A percentile compares a stretch with the other conserved stretches of the same genome.
Evolutionary conservation across 805 yeast genomes (phyloP).

Genomic region (Cyberlindnera petersonii): DNA sequence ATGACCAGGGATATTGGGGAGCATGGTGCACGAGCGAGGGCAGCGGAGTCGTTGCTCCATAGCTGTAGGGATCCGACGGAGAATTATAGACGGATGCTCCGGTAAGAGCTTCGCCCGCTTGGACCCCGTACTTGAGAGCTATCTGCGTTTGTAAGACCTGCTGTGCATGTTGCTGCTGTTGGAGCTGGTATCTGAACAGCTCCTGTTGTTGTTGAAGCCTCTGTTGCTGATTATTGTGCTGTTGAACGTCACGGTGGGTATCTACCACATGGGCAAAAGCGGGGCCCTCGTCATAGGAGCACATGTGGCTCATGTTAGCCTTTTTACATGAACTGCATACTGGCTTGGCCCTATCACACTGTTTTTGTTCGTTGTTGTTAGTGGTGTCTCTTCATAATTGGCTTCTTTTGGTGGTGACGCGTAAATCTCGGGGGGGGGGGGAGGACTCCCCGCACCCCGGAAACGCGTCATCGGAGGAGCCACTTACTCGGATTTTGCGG

Average conservation of each 20-base stretch:
- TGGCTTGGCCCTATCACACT: constrained; percentile 29
- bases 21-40: background rate
- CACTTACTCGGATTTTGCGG: constrained; percentile 29
- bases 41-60: constrained; percentile 1
- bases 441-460: too few species aligned
- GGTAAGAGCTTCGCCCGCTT: constrained; percentile 8
- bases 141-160: constrained; percentile 19
- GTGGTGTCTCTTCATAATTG: too few species aligned
- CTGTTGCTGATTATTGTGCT: constrained; percentile 9
- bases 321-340: constrained; percentile 26
- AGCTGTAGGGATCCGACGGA: background rate
- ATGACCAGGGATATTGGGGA: too few species aligned
- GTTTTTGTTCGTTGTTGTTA: constrained; percentile 5
- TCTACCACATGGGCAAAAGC: background rate
- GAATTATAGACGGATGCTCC: constrained; percentile 10
- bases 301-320: constrained; percentile 24
- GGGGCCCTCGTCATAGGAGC: constrained; percentile 24
- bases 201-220: constrained; percentile 18
- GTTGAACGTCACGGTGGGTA: background rate
- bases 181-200: constrained; percentile 20
- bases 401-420: background rate
- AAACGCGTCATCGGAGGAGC: background rate
- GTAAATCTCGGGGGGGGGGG: constrained; percentile 1
- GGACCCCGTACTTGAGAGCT: constrained; percentile 24
- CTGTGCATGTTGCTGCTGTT: constrained; percentile 19